These are phyloP conservation scores for Fusarium camptoceras DNA, from an alignment of 2,329 filamentous ascomycete genomes.

Conservation along the genomic window DNA sequence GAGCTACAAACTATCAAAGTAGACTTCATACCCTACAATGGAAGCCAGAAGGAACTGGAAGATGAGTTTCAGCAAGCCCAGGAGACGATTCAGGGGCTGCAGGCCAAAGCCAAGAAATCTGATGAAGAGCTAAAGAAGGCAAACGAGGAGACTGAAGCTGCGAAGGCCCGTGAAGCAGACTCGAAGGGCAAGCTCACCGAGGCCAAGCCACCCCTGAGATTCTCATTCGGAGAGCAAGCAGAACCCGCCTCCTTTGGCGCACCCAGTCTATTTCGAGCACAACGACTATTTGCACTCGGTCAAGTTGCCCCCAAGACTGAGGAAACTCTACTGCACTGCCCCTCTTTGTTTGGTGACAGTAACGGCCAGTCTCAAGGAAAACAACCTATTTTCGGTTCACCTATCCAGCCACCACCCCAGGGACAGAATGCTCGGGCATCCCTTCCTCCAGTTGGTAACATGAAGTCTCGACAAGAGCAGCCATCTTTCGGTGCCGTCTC, in stretches of 20 bases:
- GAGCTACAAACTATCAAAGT: conserved; percentile 4
- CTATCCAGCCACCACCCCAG: background rate
- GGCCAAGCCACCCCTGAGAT: background rate
- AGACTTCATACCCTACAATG: background rate
- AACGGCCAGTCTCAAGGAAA: background rate
- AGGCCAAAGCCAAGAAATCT: background rate
- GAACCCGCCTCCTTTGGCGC: background rate
- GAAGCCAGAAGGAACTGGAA: background rate
- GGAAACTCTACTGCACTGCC: no score
- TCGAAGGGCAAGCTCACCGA: background rate
- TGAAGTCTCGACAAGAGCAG: background rate
- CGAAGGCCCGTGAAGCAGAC: background rate
- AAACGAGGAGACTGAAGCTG: background rate
- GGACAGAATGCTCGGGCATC: background rate
- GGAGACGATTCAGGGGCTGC: background rate
- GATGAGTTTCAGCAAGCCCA: background rate
- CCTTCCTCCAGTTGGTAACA: background rate
- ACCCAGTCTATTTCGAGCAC: background rate
- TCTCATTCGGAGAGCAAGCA: background rate
- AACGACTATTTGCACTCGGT: background rate
- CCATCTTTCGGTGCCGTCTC: background rate
- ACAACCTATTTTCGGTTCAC: no score
- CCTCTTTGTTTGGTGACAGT: background rate
- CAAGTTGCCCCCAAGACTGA: background rate
- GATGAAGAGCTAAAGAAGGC: background rate